Evolutionary conservation across 805 yeast species (phyloP), one percentile per base, ranked within the genome.

Genomic region (Ogataea thermomethanolica): DNA sequence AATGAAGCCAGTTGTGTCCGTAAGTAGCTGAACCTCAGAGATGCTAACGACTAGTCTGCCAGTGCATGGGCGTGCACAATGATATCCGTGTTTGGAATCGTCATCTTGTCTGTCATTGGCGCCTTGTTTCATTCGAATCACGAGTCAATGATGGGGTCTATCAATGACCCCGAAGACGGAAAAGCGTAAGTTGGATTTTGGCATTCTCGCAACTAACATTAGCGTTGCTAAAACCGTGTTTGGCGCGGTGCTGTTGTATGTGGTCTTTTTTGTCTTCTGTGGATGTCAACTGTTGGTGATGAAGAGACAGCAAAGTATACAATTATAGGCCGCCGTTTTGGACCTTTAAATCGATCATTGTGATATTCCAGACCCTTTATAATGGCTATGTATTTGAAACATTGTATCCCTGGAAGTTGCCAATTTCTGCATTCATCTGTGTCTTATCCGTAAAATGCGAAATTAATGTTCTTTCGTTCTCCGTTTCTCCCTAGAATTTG

Each of bases 41-140:
- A 5, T 9, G 26, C 28, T 33, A 38, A 33, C 30, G 8, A 8
- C 31, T 37, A 80, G 84, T 69, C 93, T 35, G 85, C 80, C 21
- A 81, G 86, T 57, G 98, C 99, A 17, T 91, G 95, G 86, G 88
- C 86, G 64, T 91, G 99, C 62, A 91, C 98, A 32, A 75, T 91
- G 29, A 71, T 93, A 32, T 89, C 97, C 35, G 89, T 93, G 11
- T 91, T 91, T 62, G 99, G 95, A 43, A 80, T 91, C 25, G 83
- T 88, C 33, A 93, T 91, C 42, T 75, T 91, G 34, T 74, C 95
- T 8, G 84, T 86, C 41, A 77, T 91, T 53, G 99, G 95, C 13
- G 77, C 79, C 51, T 72, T 91, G 48, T 91, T 93, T 70, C 71
- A 83, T 52, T 69, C 69, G 25, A 85, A 80, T 50, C 95, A 87